Conservation (phyloP, 345 rosid species). For the Eucalyptus microcorys region DNA sequence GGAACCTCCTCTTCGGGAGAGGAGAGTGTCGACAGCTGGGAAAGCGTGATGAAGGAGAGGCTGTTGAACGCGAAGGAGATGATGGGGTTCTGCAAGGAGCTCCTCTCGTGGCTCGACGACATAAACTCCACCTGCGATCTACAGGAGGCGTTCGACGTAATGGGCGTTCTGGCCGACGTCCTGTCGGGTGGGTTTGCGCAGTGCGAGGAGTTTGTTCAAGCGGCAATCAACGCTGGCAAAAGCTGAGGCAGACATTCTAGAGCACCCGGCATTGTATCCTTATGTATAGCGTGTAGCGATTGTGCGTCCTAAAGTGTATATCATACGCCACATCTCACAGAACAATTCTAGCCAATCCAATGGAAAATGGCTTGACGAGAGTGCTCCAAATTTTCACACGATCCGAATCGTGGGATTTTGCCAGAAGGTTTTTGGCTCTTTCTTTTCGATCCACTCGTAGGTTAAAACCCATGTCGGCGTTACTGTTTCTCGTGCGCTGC, state of each 20-base stretch:
- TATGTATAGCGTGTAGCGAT: not conserved
- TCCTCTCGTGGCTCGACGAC: constrained; percentile 77
- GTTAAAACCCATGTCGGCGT: not conserved
- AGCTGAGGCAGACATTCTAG: constrained; percentile 6
- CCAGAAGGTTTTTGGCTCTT: not conserved
- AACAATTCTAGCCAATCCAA: not conserved
- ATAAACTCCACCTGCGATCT: constrained; percentile 61
- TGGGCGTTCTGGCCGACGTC: constrained; percentile 67
- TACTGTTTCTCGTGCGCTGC: not conserved
- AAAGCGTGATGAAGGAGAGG: constrained; percentile 64
- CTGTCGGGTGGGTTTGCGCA: constrained; percentile 48
- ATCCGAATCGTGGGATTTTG: not conserved
- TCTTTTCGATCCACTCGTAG: not conserved
- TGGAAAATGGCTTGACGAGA: not conserved
- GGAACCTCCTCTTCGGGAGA: constrained; percentile 20
- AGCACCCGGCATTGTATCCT: not conserved
- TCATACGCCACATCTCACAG: not conserved
- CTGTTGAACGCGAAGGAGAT: constrained; percentile 63
- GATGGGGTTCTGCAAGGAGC: constrained; percentile 76
- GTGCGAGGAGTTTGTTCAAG: constrained; percentile 73
- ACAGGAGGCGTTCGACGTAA: constrained; percentile 85
- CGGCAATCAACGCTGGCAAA: constrained; percentile 59
- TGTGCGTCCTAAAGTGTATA: not conserved
- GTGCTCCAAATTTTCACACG: not conserved
- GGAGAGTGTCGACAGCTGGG: constrained; percentile 64